Conservation (phyloP, 1,284 basidiomycete genomes). For the Testicularia cyperi region DNA sequence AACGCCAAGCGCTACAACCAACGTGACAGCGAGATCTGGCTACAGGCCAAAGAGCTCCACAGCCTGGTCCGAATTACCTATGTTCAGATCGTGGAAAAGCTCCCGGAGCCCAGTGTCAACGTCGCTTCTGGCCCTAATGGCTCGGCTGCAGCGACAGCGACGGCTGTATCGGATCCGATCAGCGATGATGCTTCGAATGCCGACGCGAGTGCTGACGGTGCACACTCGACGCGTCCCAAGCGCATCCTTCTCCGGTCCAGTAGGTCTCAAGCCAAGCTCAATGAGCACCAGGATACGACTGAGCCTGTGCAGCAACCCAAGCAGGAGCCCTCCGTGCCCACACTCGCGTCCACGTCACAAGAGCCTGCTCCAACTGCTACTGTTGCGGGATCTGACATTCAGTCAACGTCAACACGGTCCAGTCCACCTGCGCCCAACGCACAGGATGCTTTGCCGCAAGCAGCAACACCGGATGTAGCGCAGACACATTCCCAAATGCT, state of each 20-base stretch:
- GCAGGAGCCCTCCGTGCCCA: too few relatives aligned
- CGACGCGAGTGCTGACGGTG: constrained; percentile 5
- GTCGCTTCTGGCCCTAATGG: background rate
- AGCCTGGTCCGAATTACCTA: constrained; percentile 49
- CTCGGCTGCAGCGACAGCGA: constrained; percentile 5
- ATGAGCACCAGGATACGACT: constrained; percentile 9
- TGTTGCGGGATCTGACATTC: too few relatives aligned
- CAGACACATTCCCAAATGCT: too few relatives aligned
- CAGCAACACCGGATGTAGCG: too few relatives aligned
- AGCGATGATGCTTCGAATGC: background rate
- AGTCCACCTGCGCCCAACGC: too few relatives aligned
- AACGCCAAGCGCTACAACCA: constrained; percentile 89
- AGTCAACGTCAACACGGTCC: too few relatives aligned
- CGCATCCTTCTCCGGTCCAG: constrained; percentile 26
- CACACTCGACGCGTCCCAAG: constrained; percentile 11
- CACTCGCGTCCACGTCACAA: too few relatives aligned
- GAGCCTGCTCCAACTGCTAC: too few relatives aligned
- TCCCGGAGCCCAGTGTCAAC: constrained; percentile 29
- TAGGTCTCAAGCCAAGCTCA: constrained; percentile 25
- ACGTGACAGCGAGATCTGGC: constrained; percentile 79
- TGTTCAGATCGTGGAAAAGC: constrained; percentile 35
- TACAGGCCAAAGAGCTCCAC: constrained; percentile 72
- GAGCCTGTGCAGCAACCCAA: too few relatives aligned
- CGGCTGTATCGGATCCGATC: background rate
- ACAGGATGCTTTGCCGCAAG: too few relatives aligned